Evolutionary conservation across 805 yeast genomes (phyloP).

Genomic region (Candida chilensis): DNA sequence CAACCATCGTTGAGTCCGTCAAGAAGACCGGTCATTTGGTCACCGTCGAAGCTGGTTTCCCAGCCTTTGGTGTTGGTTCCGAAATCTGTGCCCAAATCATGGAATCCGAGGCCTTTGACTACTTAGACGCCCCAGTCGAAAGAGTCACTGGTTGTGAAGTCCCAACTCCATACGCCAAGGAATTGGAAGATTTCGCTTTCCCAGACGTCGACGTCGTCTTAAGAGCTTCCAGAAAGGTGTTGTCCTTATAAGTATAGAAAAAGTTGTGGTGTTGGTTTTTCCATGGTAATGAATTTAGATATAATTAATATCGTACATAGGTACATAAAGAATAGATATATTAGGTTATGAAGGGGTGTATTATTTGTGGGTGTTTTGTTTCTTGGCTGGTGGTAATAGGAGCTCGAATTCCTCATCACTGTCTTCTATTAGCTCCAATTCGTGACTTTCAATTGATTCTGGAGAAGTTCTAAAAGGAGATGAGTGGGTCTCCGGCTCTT

Average conservation of each 20-base stretch:
- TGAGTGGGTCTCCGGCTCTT: no score
- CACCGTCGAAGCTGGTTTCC: slow-evolving; percentile 97
- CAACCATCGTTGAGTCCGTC: slow-evolving; percentile 75
- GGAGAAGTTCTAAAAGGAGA: no score
- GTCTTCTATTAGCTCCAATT: not conserved
- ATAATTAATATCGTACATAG: not conserved
- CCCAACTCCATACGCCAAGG: slow-evolving; percentile 97
- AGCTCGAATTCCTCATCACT: not conserved
- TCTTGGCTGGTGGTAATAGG: not conserved
- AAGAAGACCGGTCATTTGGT: slow-evolving; percentile 96
- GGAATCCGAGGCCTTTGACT: slow-evolving; percentile 98
- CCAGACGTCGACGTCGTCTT: slow-evolving; percentile 89
- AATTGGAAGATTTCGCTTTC: slow-evolving; percentile 97
- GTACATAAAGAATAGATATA: not conserved
- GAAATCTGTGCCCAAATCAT: slow-evolving; percentile 96
- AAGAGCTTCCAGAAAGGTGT: slow-evolving; percentile 77
- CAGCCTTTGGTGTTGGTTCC: slow-evolving; percentile 97
- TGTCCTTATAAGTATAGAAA: slow-evolving; percentile 42
- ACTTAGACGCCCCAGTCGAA: slow-evolving; percentile 96
- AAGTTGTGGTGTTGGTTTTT: no score
- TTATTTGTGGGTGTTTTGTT: not conserved
- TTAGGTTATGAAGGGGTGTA: not conserved
- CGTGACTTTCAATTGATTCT: not conserved
- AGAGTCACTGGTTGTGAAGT: slow-evolving; percentile 99
- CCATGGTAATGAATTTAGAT: not conserved